These are phyloP conservation scores for Diplodia seriata DNA, from an alignment of 2,329 filamentous ascomycete species.

Conservation along the genomic window DNA sequence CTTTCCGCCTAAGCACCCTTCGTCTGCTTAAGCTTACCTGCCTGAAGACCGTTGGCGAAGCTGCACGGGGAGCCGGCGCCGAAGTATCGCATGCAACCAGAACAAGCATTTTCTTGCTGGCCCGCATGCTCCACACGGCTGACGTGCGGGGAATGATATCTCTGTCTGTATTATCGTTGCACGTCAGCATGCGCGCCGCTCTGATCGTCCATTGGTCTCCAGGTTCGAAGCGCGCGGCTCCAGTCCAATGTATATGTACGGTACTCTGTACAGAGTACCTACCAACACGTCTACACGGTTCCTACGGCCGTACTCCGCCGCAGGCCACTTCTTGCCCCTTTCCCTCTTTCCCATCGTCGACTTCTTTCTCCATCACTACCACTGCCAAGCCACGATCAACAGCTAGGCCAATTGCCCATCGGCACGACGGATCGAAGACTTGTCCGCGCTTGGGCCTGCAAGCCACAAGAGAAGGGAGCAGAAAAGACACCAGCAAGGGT, in stretches of 20 bases:
- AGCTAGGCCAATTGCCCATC: neutral
- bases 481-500: neutral
- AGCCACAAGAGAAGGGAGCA: neutral
- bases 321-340: neutral
- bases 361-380: neutral
- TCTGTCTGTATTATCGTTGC: too few species aligned
- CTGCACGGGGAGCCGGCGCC: conserved; percentile 4
- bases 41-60: too few species aligned
- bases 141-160: neutral
- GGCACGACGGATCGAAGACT: neutral
- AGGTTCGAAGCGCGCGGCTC: too few species aligned
- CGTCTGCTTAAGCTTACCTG: neutral
- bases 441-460: neutral
- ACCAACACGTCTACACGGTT: too few species aligned
- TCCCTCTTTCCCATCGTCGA: neutral
- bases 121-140: too few species aligned
- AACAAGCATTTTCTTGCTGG: neutral
- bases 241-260: too few species aligned
- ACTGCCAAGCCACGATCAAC: neutral
- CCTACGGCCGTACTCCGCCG: too few species aligned
- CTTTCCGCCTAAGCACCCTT: neutral
- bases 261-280: too few species aligned
- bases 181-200: too few species aligned
- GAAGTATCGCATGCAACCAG: conserved; percentile 21
- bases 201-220: too few species aligned